Conservation (phyloP, 192 early-diverging fungal species). For the Linderina pennispora region DNA sequence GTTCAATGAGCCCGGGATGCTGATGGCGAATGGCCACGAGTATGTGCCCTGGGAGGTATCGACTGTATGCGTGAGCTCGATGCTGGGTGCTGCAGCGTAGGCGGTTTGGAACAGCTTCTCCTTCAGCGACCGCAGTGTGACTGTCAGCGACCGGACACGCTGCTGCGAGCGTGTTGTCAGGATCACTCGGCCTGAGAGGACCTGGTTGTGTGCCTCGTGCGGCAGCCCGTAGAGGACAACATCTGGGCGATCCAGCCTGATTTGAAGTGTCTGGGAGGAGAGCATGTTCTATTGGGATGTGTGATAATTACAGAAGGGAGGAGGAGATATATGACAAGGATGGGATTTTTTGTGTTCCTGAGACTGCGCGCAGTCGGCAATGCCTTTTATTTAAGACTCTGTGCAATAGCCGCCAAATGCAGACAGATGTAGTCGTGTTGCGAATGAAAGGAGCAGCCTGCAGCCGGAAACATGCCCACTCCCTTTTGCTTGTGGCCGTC, state of each 20-base stretch:
- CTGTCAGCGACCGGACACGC: slow-evolving; percentile 21
- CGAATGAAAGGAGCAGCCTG: no score
- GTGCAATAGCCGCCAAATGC: no score
- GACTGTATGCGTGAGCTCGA: slow-evolving; percentile 19
- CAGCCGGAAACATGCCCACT: no score
- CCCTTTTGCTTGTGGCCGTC: no score
- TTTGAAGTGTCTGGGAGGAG: no score
- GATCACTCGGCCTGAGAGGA: slow-evolving; percentile 28
- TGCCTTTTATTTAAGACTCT: no score
- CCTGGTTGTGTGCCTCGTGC: slow-evolving; percentile 22
- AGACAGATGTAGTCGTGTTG: no score
- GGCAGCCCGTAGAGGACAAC: slow-evolving; percentile 27
- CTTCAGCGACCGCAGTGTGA: slow-evolving; percentile 24
- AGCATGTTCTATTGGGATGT: no score
- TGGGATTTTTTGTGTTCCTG: no score
- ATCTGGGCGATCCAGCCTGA: slow-evolving; percentile 31
- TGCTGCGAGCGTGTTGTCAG: slow-evolving; percentile 14
- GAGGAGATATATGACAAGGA: no score
- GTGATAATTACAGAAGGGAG: no score
- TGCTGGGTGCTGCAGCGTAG: slow-evolving; percentile 21
- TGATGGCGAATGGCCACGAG: slow-evolving; percentile 37
- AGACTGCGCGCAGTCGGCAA: no score
- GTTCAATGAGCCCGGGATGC: slow-evolving; percentile 28
- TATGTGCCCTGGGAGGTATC: slow-evolving; percentile 9
- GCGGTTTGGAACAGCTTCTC: slow-evolving; percentile 38